phyloP scores from a whole-genome alignment of 495 filamentous ascomycete species.

The Paragyromitra xinjiangensis region DNA sequence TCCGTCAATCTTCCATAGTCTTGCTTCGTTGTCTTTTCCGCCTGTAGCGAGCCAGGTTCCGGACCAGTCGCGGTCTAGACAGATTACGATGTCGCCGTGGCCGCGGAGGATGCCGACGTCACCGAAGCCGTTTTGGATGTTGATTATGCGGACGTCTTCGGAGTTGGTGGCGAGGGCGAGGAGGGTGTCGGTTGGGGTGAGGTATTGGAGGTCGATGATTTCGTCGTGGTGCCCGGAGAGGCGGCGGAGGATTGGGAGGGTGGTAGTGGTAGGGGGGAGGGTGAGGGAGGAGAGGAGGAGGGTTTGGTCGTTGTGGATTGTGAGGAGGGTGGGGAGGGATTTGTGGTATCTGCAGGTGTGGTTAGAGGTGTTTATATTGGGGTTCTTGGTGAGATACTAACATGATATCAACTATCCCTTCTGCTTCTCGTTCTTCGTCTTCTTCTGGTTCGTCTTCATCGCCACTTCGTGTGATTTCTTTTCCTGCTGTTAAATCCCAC shows the following conservation, averaged over 20 bases:
- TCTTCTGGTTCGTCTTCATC: slow-evolving; percentile 35
- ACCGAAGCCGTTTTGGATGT: slow-evolving; percentile 75
- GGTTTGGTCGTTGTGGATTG: slow-evolving; percentile 89
- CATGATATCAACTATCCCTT: slow-evolving; percentile 77
- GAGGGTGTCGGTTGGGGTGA: slow-evolving; percentile 78
- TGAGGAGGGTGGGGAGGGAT: slow-evolving; percentile 72
- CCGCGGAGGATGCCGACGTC: slow-evolving; percentile 85
- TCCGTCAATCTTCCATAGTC: slow-evolving; percentile 88
- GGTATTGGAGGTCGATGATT: slow-evolving; percentile 89
- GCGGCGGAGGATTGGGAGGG: slow-evolving; percentile 65
- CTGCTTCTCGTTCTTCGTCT: slow-evolving; percentile 72
- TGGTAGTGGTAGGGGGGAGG: slow-evolving; percentile 50
- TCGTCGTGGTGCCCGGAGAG: slow-evolving; percentile 98
- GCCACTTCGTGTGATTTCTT: slow-evolving; percentile 76
- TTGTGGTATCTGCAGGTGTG: slow-evolving; percentile 60
- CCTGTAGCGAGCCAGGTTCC: slow-evolving; percentile 96
- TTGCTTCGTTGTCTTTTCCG: slow-evolving; percentile 93
- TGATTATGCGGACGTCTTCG: slow-evolving; percentile 88
- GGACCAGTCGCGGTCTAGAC: slow-evolving; percentile 92
- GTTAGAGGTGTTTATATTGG: not conserved
- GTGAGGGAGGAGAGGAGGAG: slow-evolving; percentile 74
- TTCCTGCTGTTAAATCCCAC: slow-evolving; percentile 78
- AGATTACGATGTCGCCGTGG: slow-evolving; percentile 95
- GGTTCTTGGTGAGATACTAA: slow-evolving; percentile 16
- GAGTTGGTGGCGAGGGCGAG: slow-evolving; percentile 94